phyloP scores from a whole-genome alignment of 2,329 filamentous ascomycete genomes.

The Trichoderma simmonsii region DNA sequence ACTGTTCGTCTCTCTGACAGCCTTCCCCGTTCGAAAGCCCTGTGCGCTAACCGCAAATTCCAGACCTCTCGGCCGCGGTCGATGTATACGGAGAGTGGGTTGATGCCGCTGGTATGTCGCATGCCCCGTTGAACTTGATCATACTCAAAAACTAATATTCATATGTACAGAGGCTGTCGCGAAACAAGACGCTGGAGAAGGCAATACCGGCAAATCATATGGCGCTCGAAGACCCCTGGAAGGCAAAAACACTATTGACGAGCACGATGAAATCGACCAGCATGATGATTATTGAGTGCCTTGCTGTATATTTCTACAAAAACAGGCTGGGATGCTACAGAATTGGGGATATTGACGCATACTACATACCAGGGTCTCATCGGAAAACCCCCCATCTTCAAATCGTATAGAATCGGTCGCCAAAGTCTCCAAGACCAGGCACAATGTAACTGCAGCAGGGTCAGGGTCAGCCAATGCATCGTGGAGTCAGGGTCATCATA shows the following conservation, averaged over 20 bases:
- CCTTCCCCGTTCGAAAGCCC: conserved; percentile 14
- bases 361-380: neutral
- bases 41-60: conserved; percentile 19
- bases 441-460: conserved; percentile 74
- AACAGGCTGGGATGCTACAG: neutral
- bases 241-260: conserved; percentile 31
- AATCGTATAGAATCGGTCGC: conserved; percentile 92
- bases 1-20: conserved; percentile 59
- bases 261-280: conserved; percentile 51
- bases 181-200: conserved; percentile 40
- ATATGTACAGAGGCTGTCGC: conserved; percentile 46
- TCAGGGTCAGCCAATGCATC: conserved; percentile 42
- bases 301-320: conserved; percentile 1
- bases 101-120: conserved; percentile 65
- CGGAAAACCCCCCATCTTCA: conserved; percentile 38
- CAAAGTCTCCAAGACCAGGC: conserved; percentile 91
- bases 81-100: conserved; percentile 99
- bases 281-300: conserved; percentile 54
- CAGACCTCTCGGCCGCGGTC: conserved; percentile 84
- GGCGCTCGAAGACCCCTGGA: conserved; percentile 24
- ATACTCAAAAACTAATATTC: conserved; percentile 21
- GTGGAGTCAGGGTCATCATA: conserved; percentile 42
- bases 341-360: conserved; percentile 6
- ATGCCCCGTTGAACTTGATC: neutral
- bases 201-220: conserved; percentile 27